phyloP scores from a whole-genome alignment of 1,284 basidiomycete genomes.

The Xerocomus minutiporus region DNA sequence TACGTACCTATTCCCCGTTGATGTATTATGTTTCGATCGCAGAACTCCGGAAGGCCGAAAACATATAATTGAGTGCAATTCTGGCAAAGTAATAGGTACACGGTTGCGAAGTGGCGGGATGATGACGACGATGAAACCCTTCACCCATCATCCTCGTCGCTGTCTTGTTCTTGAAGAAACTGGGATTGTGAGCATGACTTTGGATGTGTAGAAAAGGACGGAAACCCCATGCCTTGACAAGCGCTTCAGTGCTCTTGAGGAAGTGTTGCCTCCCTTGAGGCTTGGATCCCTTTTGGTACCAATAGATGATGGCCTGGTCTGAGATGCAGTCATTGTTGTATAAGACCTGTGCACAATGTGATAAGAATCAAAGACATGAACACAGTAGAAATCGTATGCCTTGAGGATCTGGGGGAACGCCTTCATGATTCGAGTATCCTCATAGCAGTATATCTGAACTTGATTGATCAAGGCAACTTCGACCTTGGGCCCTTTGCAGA shows the following conservation, averaged over 20 bases:
- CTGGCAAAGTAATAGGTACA: conserved; percentile 19
- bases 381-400: conserved; percentile 36
- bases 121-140: not conserved
- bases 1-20: conserved; percentile 4
- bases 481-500: conserved; percentile 81
- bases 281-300: conserved; percentile 95
- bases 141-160: conserved; percentile 66
- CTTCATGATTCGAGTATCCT: conserved; percentile 91
- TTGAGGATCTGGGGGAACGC: conserved; percentile 92
- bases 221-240: conserved; percentile 74
- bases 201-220: conserved; percentile 6
- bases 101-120: conserved; percentile 1
- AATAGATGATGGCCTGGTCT: conserved; percentile 95
- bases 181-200: conserved; percentile 30
- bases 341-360: conserved; percentile 54
- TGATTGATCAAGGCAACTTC: conserved; percentile 91
- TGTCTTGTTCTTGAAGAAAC: conserved; percentile 78
- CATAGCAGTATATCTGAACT: conserved; percentile 92
- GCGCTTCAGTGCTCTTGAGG: conserved; percentile 79
- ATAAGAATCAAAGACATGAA: conserved; percentile 2
- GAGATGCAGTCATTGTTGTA: conserved; percentile 95
- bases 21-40: not conserved
- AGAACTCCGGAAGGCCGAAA: conserved; percentile 1
- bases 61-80: conserved; percentile 18
- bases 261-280: conserved; percentile 93